Evolutionary conservation across 306 rosid genomes (phyloP).

Genomic region (apple (Malus domestica)): ASM211411v1 NC_041802.1:21252001-21252500

Average conservation of each 20-base stretch:
- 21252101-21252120: slow-evolving; percentile 27
- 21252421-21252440: slow-evolving; percentile 28
- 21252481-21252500: neutral
- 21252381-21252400: slow-evolving; percentile 87
- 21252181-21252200: slow-evolving; percentile 56
- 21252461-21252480: slow-evolving; percentile 17
- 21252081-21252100: slow-evolving; percentile 93
- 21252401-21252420: slow-evolving; percentile 49
- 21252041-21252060: slow-evolving; percentile 60
- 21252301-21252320: slow-evolving; percentile 83
- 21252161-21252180: slow-evolving; percentile 8
- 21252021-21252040: slow-evolving; percentile 42
- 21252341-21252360: slow-evolving; percentile 66
- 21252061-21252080: slow-evolving; percentile 87
- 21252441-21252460: slow-evolving; percentile 12
- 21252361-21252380: slow-evolving; percentile 67
- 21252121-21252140: slow-evolving; percentile 5
- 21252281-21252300: slow-evolving; percentile 80
- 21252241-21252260: slow-evolving; percentile 79
- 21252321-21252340: slow-evolving; percentile 68
- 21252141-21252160: neutral
- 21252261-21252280: slow-evolving; percentile 83
- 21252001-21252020: slow-evolving; percentile 57
- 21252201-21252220: slow-evolving; percentile 51
- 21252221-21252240: slow-evolving; percentile 69